phyloP scores from a whole-genome alignment of 768 basidiomycete species.

The Panaeolus papilionaceus region DNA sequence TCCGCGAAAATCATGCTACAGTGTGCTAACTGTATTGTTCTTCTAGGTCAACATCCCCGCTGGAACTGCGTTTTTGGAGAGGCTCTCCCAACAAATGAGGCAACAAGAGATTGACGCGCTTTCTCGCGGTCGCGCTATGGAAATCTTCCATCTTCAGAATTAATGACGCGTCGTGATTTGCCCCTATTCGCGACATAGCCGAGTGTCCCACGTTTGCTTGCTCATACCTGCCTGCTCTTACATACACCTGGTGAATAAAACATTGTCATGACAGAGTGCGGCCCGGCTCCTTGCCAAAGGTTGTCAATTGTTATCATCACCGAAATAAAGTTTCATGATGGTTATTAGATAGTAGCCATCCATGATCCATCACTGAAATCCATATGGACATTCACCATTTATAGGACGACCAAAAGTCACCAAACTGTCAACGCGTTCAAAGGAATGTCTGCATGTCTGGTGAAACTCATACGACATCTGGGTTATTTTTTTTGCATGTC shows the following conservation, averaged over 20 bases:
- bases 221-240: neutral
- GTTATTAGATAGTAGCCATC: conserved; percentile 4
- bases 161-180: neutral
- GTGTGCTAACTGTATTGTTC: neutral
- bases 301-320: neutral
- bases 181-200: neutral
- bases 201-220: neutral
- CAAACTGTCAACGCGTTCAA: neutral
- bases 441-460: neutral
- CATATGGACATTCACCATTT: neutral
- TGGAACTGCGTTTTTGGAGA: neutral
- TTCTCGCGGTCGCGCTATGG: neutral
- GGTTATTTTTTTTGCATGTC: neutral
- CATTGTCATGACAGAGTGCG: neutral
- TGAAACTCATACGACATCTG: neutral
- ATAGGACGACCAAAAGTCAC: neutral
- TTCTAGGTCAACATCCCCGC: conserved; percentile 1
- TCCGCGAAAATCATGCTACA: neutral
- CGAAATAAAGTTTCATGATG: conserved; percentile 12
- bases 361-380: conserved; percentile 7
- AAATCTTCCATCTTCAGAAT: neutral
- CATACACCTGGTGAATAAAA: neutral
- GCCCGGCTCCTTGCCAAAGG: neutral
- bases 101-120: neutral
- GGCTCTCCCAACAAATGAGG: neutral